Base-by-base conservation (phyloP, 176 grass and related monocot genomes). In the Musa troglodytarum region DNA sequence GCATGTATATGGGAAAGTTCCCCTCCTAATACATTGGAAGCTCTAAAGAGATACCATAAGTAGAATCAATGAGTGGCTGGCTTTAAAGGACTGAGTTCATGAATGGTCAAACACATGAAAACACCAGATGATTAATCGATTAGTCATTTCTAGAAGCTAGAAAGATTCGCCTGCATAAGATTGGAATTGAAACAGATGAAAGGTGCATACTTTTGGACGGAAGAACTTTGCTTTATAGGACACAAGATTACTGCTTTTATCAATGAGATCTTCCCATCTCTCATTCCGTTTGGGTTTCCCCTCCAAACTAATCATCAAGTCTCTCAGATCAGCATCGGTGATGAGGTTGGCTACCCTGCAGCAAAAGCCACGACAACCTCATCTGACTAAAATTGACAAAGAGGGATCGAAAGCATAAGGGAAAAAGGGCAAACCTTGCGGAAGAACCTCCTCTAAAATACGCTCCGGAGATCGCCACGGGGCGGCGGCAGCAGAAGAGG, bases 211-310 rank as follows among this genome's bases (percentile, higher is more conserved):
- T 69, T 77, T 57, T 72, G 84, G 73, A 56, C 84, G 87, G 65
- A 86, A 79, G 75, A 88, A 88, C 88, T 91, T 91, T 19, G 86
- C 90, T 75, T 72, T 79, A 79, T 94, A 99, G 19, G 88, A 91
- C 74, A 99, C 72, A 24, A 53, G 59, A 64, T 86, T 78, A 76
- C 83, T 94, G 49, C 74, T 76, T 81, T 87, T 94, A 71, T 80
- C 72, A 75, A 94, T 77, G 3, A 94, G 88, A 69, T 80, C 53
- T 20, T 79, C 84, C 95, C 90, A 99, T 56, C 79, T 81, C 11
- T 80, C 86, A 65, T 65, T 73, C 74, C 89, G 86, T 50, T 84
- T 29, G 8, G 73, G 69, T 34, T 74, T 80, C 65, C 61, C 71
- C 57, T 84, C 50, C 83, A 81, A 69, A 72, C 61, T 85, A 51